These are phyloP conservation scores for Penicillium crystallinum DNA, from an alignment of 495 filamentous ascomycete species.

Conservation along the genomic window DNA sequence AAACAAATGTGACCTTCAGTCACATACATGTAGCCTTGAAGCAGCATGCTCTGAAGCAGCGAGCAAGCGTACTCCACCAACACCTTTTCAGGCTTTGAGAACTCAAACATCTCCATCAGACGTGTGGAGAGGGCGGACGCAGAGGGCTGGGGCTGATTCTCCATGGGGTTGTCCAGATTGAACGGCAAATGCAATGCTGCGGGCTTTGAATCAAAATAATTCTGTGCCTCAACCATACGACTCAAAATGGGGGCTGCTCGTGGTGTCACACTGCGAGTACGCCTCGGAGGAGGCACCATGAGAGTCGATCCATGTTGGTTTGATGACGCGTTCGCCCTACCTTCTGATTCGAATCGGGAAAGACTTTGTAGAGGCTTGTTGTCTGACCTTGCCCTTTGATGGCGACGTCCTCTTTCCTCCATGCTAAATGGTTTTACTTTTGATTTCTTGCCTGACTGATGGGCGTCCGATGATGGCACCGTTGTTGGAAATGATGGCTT, in stretches of 20 bases:
- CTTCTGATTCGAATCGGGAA: slow-evolving; percentile 45
- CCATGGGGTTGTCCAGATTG: slow-evolving; percentile 14
- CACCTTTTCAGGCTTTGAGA: slow-evolving; percentile 77
- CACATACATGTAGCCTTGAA: slow-evolving; percentile 97
- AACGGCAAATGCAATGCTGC: slow-evolving; percentile 19
- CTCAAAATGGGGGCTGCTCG: slow-evolving; percentile 69
- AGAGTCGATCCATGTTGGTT: slow-evolving; percentile 16
- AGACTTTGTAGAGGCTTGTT: slow-evolving; percentile 56
- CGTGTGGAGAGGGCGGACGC: slow-evolving; percentile 55
- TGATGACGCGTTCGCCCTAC: slow-evolving; percentile 18
- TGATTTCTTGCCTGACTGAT: background rate
- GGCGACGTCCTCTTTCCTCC: slow-evolving; percentile 37
- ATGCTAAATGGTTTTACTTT: slow-evolving; percentile 2
- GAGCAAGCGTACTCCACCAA: slow-evolving; percentile 92
- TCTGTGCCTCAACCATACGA: slow-evolving; percentile 77
- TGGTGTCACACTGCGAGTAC: slow-evolving; percentile 39
- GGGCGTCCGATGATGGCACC: slow-evolving; percentile 1
- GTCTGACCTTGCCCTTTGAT: slow-evolving; percentile 56
- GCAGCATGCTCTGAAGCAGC: slow-evolving; percentile 83
- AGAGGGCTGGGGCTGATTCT: slow-evolving; percentile 20
- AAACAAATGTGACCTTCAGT: slow-evolving; percentile 92
- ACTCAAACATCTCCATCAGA: slow-evolving; percentile 84
- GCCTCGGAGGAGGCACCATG: slow-evolving; percentile 17
- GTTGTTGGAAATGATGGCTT: slow-evolving; percentile 11
- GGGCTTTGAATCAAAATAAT: slow-evolving; percentile 47